Base-by-base conservation (phyloP, 345 rosid genomes). In the Dipteronia dyeriana region DNA sequence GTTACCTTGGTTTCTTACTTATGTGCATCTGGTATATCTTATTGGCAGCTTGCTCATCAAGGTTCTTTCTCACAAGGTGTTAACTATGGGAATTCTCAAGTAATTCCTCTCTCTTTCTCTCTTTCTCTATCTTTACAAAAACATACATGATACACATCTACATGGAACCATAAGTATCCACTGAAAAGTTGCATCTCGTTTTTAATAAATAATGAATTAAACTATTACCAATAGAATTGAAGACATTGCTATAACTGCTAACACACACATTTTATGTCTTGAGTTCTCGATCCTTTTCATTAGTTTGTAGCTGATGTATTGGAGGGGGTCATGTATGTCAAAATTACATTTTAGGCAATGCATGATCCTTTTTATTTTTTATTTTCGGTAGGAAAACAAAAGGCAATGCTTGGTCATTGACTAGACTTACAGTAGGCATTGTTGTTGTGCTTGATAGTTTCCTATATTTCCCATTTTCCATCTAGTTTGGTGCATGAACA, bases 1-100 rank as follows among this genome's bases (percentile, higher is more conserved):
- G 34, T 34, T 47, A 25, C 13, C 19, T 31, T 73, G 38, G 66
- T 29, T 72, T 49, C 53, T 68, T 10, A 29, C 75, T 61, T 59
- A 61, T 62, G 73, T 73, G 56, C 26, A 53, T 34, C 71, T 70
- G 56, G 79, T 65, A 23, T 71, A 63, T 54, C 71, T 78, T 78
- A 82, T 64, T 71, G 73, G 74, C 97, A 93, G 92, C 83, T 91
- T 41, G 81, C 90, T 76, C 86, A 90, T 79, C 88, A 85, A 81
- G 89, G 84, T 75, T 86, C 89, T 22, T 87, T 86, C 85, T 66
- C 80, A 3, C 90, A 86, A 78, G 88, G 70, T 79, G 85, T 84
- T 74, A 78, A 79, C 65, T 88, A 90, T 66, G 89, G 83, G 51
- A 87, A 87, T 86, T 80, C 90, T 80, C 94, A 90, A 67, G 94